These are phyloP conservation scores for Gremmenia infestans DNA, from an alignment of 2,329 filamentous ascomycete species.

Conservation along the genomic window DNA sequence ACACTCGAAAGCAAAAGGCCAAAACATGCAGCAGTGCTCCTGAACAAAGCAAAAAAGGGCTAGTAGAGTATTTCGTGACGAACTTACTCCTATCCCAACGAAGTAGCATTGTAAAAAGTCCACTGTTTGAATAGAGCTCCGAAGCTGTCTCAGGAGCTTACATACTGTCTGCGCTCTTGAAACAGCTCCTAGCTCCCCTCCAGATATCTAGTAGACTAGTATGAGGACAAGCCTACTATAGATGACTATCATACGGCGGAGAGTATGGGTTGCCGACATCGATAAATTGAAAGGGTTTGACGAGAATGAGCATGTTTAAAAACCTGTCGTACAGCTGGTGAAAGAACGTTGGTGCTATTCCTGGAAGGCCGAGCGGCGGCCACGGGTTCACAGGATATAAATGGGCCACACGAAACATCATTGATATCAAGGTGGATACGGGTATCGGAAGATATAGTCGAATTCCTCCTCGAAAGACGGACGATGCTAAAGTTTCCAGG, in stretches of 20 bases:
- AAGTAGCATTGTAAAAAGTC: too few relatives aligned
- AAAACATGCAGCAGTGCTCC: neutral
- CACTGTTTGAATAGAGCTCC: too few relatives aligned
- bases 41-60: neutral
- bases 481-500: constrained; percentile 34
- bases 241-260: constrained; percentile 1
- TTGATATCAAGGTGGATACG: constrained; percentile 35
- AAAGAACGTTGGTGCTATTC: neutral
- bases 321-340: constrained; percentile 4
- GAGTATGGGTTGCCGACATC: neutral
- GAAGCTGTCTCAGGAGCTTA: too few relatives aligned
- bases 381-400: neutral
- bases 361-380: neutral
- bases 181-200: too few relatives aligned
- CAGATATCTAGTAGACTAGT: too few relatives aligned
- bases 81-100: neutral
- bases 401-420: constrained; percentile 1
- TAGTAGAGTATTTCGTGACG: neutral
- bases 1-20: neutral
- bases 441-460: constrained; percentile 40
- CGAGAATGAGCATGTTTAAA: neutral
- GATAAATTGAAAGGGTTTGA: constrained; percentile 1
- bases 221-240: neutral
- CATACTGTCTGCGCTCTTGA: too few relatives aligned
- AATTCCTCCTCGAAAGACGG: constrained; percentile 39